These are phyloP conservation scores for Orbilia ellipsospora DNA, from an alignment of 2,329 filamentous ascomycete genomes.

Conservation along the genomic window DNA sequence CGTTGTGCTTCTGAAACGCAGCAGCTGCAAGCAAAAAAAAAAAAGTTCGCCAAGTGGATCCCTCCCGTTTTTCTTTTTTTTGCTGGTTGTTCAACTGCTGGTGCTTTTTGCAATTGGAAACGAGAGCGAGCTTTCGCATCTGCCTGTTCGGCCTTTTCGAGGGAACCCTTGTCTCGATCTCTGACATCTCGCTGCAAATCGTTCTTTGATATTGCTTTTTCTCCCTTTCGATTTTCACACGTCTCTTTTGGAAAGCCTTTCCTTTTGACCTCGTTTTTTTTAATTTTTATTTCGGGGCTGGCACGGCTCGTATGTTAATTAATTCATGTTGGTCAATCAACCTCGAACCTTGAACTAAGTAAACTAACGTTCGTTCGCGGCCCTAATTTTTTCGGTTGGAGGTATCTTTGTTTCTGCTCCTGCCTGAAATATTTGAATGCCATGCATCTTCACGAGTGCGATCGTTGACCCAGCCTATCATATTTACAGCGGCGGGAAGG, in stretches of 20 bases:
- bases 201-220: slow-evolving; percentile 32
- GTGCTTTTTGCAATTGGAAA: not conserved
- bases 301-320: slow-evolving; percentile 12
- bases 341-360: too few species aligned
- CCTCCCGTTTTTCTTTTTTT: too few species aligned
- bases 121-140: slow-evolving; percentile 30
- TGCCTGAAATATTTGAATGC: slow-evolving; percentile 37
- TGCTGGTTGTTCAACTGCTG: too few species aligned
- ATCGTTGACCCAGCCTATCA: slow-evolving; percentile 21
- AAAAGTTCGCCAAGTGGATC: not conserved
- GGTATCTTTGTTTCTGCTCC: slow-evolving; percentile 3
- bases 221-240: not conserved
- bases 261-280: slow-evolving; percentile 3
- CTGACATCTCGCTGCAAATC: slow-evolving; percentile 35
- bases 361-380: too few species aligned
- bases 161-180: slow-evolving; percentile 50
- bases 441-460: not conserved
- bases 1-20: slow-evolving; percentile 54
- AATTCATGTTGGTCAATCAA: too few species aligned
- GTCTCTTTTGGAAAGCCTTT: slow-evolving; percentile 1
- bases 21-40: slow-evolving; percentile 27
- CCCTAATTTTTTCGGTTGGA: too few species aligned
- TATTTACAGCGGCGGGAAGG: not conserved
- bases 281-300: slow-evolving; percentile 18
- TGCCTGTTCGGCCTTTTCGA: slow-evolving; percentile 42